Percentiles rank a stretch among this genome's conserved stretches.
Conservation (phyloP, 2,329 filamentous ascomycete genomes). For the Botryotinia globosa region DNA sequence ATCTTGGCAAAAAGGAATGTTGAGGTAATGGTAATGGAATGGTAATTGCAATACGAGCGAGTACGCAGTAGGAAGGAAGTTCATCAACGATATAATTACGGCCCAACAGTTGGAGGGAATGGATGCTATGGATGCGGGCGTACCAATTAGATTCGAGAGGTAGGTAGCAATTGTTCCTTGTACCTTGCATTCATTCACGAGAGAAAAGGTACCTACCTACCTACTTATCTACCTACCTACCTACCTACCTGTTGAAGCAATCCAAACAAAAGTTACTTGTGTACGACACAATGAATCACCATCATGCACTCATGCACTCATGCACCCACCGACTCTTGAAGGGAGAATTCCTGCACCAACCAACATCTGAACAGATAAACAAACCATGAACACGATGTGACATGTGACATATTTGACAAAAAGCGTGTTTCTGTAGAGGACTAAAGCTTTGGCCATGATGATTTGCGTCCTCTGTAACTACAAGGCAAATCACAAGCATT, state of each 20-base stretch:
- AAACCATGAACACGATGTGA: not conserved
- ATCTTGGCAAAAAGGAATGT: not conserved
- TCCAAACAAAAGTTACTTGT: not conserved
- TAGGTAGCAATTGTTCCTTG: not conserved
- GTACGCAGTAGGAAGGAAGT: not conserved
- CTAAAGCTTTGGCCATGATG: not conserved
- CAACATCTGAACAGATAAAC: not conserved
- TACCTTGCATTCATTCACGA: not conserved
- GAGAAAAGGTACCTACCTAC: not conserved
- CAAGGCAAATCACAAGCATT: not conserved
- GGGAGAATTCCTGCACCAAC: not conserved
- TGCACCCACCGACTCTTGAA: not conserved
- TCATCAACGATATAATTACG: not conserved
- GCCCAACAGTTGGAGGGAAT: not conserved
- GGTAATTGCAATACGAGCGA: not conserved
- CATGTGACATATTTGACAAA: not conserved
- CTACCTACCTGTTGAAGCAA: not conserved
- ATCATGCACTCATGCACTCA: not conserved
- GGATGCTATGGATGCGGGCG: not conserved
- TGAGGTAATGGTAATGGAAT: not conserved
- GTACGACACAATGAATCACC: not conserved
- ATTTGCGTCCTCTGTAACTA: not conserved
- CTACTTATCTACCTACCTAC: too few species aligned
- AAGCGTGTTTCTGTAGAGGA: not conserved
- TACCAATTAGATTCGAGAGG: not conserved